These are phyloP conservation scores for Ogataea naganishii DNA, from an alignment of 805 yeast genomes.

Conservation along the genomic window DNA sequence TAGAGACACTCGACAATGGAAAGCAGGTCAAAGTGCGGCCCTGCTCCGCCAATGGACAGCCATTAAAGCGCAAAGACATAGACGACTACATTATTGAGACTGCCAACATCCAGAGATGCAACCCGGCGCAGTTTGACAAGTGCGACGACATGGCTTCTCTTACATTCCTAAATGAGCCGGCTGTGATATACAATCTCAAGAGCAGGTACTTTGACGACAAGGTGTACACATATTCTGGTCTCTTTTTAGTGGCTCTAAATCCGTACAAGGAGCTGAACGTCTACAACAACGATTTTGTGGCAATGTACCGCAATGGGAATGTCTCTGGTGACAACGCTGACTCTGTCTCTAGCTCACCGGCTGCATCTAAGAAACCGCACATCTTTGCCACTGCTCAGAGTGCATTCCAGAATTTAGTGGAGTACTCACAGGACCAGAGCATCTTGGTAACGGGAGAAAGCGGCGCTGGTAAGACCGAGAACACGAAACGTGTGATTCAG, in stretches of 20 bases:
- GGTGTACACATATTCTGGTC: conserved; percentile 92
- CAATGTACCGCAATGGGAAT: conserved; percentile 28
- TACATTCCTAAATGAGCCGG: conserved; percentile 90
- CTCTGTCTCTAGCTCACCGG: conserved; percentile 15
- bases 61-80: conserved; percentile 11
- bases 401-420: conserved; percentile 69
- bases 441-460: conserved; percentile 97
- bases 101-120: conserved; percentile 51
- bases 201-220: conserved; percentile 68
- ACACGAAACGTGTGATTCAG: conserved; percentile 89
- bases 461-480: conserved; percentile 98
- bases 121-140: conserved; percentile 84
- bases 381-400: conserved; percentile 85
- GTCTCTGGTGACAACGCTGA: too few relatives aligned
- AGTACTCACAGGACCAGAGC: conserved; percentile 70
- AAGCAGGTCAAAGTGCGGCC: conserved; percentile 27
- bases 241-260: conserved; percentile 89
- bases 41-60: conserved; percentile 1
- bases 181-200: conserved; percentile 80
- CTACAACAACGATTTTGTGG: conserved; percentile 52
- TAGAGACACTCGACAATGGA: conserved; percentile 29
- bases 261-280: conserved; percentile 76
- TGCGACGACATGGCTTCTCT: conserved; percentile 94
- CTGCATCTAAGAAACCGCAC: conserved; percentile 47
- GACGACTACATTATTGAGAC: conserved; percentile 32